These are phyloP conservation scores for Marasmius oreades DNA, from an alignment of 1,284 basidiomycete species.

Conservation along the genomic window DNA sequence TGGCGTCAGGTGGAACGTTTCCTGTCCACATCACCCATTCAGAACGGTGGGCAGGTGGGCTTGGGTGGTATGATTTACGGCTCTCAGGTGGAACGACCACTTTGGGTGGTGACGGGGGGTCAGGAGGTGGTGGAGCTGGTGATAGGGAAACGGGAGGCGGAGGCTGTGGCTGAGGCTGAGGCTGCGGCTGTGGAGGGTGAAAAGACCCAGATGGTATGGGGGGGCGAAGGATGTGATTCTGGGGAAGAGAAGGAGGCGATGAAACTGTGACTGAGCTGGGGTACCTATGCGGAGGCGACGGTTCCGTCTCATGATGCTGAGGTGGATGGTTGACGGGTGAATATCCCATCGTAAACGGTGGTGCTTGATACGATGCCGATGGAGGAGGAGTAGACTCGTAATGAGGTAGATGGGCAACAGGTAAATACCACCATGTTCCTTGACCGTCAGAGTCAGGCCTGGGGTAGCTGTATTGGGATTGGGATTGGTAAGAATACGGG, in stretches of 20 bases:
- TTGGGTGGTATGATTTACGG: constrained; percentile 57
- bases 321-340: constrained; percentile 20
- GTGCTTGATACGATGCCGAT: constrained; percentile 31
- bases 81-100: constrained; percentile 13
- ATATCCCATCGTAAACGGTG: constrained; percentile 25
- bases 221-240: too few species aligned
- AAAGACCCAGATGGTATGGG: too few species aligned
- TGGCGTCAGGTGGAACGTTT: constrained; percentile 83
- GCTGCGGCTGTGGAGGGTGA: too few species aligned
- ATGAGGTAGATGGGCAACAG: constrained; percentile 24
- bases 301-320: constrained; percentile 10
- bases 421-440: constrained; percentile 57
- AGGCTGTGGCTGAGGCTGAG: constrained; percentile 1
- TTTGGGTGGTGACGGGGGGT: background rate
- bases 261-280: constrained; percentile 62
- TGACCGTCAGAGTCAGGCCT: constrained; percentile 37
- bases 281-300: constrained; percentile 1
- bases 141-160: background rate
- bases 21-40: constrained; percentile 98
- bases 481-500: constrained; percentile 32
- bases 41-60: constrained; percentile 68
- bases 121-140: constrained; percentile 8
- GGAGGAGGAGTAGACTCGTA: constrained; percentile 28
- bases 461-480: constrained; percentile 35
- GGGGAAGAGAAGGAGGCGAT: background rate